Evolutionary conservation across 352 stramenopile species (phyloP), one percentile per base, ranked within the genome.

Genomic region (Globisporangium cederbergense): DNA sequence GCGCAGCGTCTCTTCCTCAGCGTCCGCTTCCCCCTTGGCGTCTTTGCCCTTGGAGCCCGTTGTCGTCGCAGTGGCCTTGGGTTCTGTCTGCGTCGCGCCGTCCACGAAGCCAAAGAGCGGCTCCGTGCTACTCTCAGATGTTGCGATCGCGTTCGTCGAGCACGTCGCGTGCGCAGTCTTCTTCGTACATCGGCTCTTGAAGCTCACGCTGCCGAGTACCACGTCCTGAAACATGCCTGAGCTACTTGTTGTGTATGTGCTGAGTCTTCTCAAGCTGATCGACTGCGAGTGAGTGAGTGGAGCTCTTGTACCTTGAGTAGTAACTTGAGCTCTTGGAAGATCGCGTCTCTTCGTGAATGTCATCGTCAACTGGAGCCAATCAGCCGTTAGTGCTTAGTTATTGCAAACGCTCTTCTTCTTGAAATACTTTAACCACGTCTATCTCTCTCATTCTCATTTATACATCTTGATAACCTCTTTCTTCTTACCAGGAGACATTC

Each of bases 211-310:
- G 28, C 78, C 79, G 10, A 88, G 60, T 14, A 32, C 66, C 65
- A 86, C 79, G 57, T 89, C 80, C 69, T 86, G 72, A 62, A 91
- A 89, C 78, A 89, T 89, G 6, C n/a, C 34, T 34, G 9, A 14
- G 36, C 36, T 42, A 16, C 36, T 11, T 16, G 36, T 42, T 16
- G 36, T 42, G 36, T 42, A 36, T 36, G 32, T 36, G 32, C 32
- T 8, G 32, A 36, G 7, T 36, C 32, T 36, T 36, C 32, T 36
- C 4, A 36, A 36, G 2, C 36, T 14, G 36, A 5, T 11, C 14
- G 47, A 53, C 3, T 34, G 49, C 18, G 13, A 13, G 30, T 42
- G 36, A 42, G 36, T 16, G 36, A 42, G 36, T 16, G 36, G 36
- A 36, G 11, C 5, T 36, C 1, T 8, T 36, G 22, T 16, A 25